Evolutionary conservation across 192 early-diverging fungal species (phyloP), one percentile per base, ranked within the genome.

Genomic region (Diversispora epigaea): DNA sequence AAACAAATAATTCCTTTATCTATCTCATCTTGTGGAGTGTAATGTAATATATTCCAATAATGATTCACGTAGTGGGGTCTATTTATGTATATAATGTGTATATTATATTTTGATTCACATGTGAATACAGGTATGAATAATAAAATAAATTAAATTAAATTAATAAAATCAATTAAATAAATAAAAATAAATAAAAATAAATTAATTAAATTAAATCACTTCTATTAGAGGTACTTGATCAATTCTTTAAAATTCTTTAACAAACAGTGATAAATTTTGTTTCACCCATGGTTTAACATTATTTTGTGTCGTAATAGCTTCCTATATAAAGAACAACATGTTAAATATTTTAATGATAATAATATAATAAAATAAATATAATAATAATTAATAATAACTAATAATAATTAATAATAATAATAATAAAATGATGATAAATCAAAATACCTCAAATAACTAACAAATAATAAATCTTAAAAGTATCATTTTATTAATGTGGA

Each of bases 271-370:
- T 19, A 75, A 14, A 17, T n/a, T n/a, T n/a, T 57, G 25, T 6
- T 14, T 47, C 11, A 75, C n/a, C 73, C 73, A 75, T 19, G 19
- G 41, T n/a, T 75, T 55, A 17, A 75, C 19, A 54, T 75, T 75
- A 14, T 0, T 7, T 19, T 57, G 17, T 17, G 73, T 75, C 10
- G 54, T 6, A 22, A 15, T 19, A 4, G 40, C 19, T 54, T 75
- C 71, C 70, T 72, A n/a, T n/a, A 58, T 58, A 47, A 43, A 56
- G 43, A n/a, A n/a, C n/a, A n/a, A n/a, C n/a, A n/a, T n/a, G n/a
- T n/a, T n/a, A n/a, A n/a, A n/a, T 9, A 39, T 19, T 66, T 39
- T 17, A 66, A 11, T n/a, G 3, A 15, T 22, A 58, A n/a, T n/a
- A n/a, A n/a, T n/a, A n/a, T n/a, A n/a, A n/a, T n/a, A n/a, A n/a